Evolutionary conservation across 2,329 filamentous ascomycete species (phyloP).

Genomic region (Ophiostoma quercus): DNA sequence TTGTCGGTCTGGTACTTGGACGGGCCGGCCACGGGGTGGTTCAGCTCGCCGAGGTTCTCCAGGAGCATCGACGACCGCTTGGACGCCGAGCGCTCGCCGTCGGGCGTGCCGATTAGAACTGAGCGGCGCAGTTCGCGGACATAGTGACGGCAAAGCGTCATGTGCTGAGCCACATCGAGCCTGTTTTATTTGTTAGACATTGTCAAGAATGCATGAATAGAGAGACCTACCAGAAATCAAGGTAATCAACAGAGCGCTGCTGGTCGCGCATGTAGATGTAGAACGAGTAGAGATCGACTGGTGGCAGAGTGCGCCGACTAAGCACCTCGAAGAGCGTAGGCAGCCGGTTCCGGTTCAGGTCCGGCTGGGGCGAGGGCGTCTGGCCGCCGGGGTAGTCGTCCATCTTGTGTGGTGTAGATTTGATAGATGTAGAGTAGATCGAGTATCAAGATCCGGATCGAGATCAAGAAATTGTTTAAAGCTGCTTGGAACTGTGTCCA

Average conservation of each 20-base stretch:
- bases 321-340: slow-evolving; percentile 95
- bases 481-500: background rate
- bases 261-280: slow-evolving; percentile 99
- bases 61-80: slow-evolving; percentile 80
- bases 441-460: background rate
- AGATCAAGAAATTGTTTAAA: background rate
- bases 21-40: slow-evolving; percentile 53
- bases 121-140: slow-evolving; percentile 91
- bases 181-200: slow-evolving; percentile 49
- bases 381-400: slow-evolving; percentile 23
- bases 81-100: slow-evolving; percentile 70
- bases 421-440: background rate
- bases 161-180: slow-evolving; percentile 99
- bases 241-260: slow-evolving; percentile 93
- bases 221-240: slow-evolving; percentile 83
- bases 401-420: background rate
- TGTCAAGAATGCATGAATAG: too few species aligned
- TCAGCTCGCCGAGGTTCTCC: slow-evolving; percentile 65
- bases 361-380: slow-evolving; percentile 52
- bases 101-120: slow-evolving; percentile 86
- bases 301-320: slow-evolving; percentile 86
- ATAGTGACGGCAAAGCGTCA: slow-evolving; percentile 95
- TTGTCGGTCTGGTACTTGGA: slow-evolving; percentile 62
- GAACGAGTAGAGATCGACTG: slow-evolving; percentile 96
- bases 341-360: slow-evolving; percentile 70